Base-by-base conservation (phyloP, 768 basidiomycete species). In the Lactarius tabidus region DNA sequence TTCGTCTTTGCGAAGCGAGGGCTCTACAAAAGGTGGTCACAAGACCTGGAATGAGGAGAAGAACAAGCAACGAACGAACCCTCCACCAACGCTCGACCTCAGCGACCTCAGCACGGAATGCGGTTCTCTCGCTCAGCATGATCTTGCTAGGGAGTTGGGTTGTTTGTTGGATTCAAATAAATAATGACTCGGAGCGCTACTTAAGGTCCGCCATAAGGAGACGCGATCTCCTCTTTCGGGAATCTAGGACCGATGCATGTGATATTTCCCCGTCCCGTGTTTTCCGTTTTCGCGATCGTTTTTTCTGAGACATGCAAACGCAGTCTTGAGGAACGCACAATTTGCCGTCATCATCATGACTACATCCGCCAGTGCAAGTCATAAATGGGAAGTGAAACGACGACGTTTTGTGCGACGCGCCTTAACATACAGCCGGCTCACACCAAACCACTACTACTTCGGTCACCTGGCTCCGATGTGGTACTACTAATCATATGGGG, bases 11-110 rank as follows among this genome's bases (percentile, higher is more conserved):
- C 83, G 76, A 95, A 99, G 39, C 97, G 92, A 23, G 92, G 86
- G 72, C 78, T 87, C 95, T 98, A 72, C n/a, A 48, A 26, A n/a
- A 54, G 45, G 38, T 51, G 51, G 31, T 48, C 48, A 54, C 23
- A 59, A 64, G 38, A 31, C 61, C 54, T 20, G 43, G 26, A 41
- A 18, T 26, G 10, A 15, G 36, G 45, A 18, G 54, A 48, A 55
- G 48, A 33, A 26, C 35, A 8, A 1, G 20, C 35, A 8, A 1
- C 18, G 3, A 9, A 72, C 79, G 59, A 69, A 93, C 95, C 86
- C 92, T 91, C 86, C 90, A 97, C 92, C 95, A 98, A 63, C 84
- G 78, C 77, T 97, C 90, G 69, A 97, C 88, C 70, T 89, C 77
- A 33, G 86, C 86, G 63, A 97, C 91, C 76, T 99, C 92, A 39